These are phyloP conservation scores for Metschnikowia borealis DNA, from an alignment of 805 yeast species.

Conservation along the genomic window DNA sequence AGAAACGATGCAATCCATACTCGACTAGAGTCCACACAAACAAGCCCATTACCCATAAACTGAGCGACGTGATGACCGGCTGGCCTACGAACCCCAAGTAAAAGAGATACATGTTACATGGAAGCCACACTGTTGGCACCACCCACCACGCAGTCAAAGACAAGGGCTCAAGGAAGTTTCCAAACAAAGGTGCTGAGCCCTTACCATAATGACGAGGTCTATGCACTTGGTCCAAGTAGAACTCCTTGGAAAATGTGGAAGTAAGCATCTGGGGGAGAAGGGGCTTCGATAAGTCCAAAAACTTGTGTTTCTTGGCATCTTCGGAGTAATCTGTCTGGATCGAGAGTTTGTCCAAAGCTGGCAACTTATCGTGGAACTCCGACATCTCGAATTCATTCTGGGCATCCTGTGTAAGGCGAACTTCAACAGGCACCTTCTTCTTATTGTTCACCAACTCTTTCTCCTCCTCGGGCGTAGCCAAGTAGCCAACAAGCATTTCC, in stretches of 20 bases:
- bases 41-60: slow-evolving; percentile 74
- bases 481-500: slow-evolving; percentile 69
- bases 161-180: slow-evolving; percentile 89
- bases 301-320: slow-evolving; percentile 75
- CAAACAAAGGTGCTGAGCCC: slow-evolving; percentile 94
- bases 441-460: slow-evolving; percentile 61
- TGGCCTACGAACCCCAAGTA: slow-evolving; percentile 52
- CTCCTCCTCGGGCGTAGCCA: slow-evolving; percentile 81
- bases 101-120: slow-evolving; percentile 64
- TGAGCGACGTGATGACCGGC: slow-evolving; percentile 43
- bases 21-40: slow-evolving; percentile 93
- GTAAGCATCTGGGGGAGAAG: slow-evolving; percentile 74
- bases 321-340: slow-evolving; percentile 72
- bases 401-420: slow-evolving; percentile 30
- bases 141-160: slow-evolving; percentile 94
- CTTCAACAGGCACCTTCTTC: slow-evolving; percentile 56
- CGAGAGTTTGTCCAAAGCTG: slow-evolving; percentile 66
- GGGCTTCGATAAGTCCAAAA: slow-evolving; percentile 81
- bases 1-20: slow-evolving; percentile 80
- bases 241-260: slow-evolving; percentile 76
- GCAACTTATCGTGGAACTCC: slow-evolving; percentile 57
- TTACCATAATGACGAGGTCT: slow-evolving; percentile 97
- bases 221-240: slow-evolving; percentile 93
- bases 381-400: slow-evolving; percentile 27
- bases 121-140: slow-evolving; percentile 84